Conservation (phyloP, 1,139 yeast species). For the Candida anutae region DNA sequence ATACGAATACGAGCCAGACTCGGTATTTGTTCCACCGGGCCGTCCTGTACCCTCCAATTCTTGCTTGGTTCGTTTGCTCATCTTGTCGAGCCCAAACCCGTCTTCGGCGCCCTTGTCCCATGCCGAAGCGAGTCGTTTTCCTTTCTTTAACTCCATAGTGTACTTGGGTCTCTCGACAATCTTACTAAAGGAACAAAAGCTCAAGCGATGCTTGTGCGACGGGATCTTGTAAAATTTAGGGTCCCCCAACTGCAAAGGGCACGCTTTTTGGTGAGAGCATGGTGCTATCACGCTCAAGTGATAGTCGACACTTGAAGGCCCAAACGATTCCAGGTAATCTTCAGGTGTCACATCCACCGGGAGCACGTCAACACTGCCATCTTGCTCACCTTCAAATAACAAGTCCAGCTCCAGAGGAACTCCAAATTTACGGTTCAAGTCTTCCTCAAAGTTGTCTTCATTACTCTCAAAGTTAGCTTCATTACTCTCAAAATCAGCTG, state of each 20-base stretch:
- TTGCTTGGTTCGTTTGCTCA: constrained; percentile 20
- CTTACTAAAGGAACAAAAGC: constrained; percentile 73
- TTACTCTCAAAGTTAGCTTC: background rate
- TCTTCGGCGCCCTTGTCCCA: constrained; percentile 59
- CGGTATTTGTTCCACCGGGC: constrained; percentile 64
- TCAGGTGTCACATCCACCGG: constrained; percentile 14
- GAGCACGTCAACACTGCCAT: constrained; percentile 32
- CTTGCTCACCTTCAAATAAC: constrained; percentile 41
- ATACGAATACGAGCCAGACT: constrained; percentile 70
- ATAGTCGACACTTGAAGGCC: constrained; percentile 31
- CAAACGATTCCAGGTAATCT: constrained; percentile 5
- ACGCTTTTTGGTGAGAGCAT: constrained; percentile 79
- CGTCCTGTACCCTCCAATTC: constrained; percentile 54
- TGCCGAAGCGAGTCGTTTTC: constrained; percentile 59
- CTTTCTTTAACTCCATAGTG: constrained; percentile 74
- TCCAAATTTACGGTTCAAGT: constrained; percentile 33
- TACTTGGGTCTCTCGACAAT: constrained; percentile 71
- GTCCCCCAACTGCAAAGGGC: constrained; percentile 79
- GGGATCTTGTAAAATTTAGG: constrained; percentile 59
- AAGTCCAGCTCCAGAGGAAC: constrained; percentile 35
- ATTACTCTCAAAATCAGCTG: constrained; percentile 1
- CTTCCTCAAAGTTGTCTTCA: constrained; percentile 24
- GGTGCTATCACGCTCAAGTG: constrained; percentile 74
- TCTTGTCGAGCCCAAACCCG: constrained; percentile 39
- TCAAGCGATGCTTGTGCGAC: constrained; percentile 52